Evolutionary conservation across 768 basidiomycete species (phyloP), one percentile per base, ranked within the genome.

Genomic region (Leucocoprinus sp.): DNA sequence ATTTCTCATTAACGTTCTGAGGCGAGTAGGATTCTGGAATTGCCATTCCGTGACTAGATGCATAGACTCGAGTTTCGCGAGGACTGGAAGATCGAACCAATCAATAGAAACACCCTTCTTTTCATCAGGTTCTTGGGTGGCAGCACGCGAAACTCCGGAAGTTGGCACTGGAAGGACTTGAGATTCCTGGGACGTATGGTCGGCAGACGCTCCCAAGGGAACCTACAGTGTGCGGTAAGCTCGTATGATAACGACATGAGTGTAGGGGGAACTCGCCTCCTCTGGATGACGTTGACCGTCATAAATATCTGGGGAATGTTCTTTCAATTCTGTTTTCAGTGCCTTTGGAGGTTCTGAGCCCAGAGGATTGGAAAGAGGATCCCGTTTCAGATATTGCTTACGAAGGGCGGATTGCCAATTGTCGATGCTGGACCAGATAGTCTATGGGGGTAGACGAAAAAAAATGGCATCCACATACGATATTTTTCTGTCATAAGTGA

Each of bases 41-140:
- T 89, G 86, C 90, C 90, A 93, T 63, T 93, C 90, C 22, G 72
- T 74, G 39, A 92, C 64, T 12, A 75, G 65, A 53, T 88, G 76
- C 55, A 91, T 64, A 3, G 83, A 78, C 49, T 89, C 82, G 34
- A 93, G 74, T 62, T 89, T 88, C 26, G 64, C 64, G 31, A 80
- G 69, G 73, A 85, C 79, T 2, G 80, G 69, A 21, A 91, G 74
- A 35, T 82, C 71, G 35, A 77, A 65, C 87, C 88, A 91, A 56
- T 85, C 72, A 45, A 70, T 69, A 29, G 75, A 68, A 31, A 4
- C 11, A n/a, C 4, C 31, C 31, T 31, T 18, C 5, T 14, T 29
- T 21, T 47, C 37, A 18, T 49, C 47, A 12, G 28, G 31, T 17
- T 49, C 48, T 42, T 51, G 45, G 26, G 45, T 40, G 19, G 21